Percentiles rank a stretch among this genome's conserved stretches.
phyloP scores from a whole-genome alignment of 2,329 filamentous ascomycete genomes.

The Pleoardoris graminearum region DNA sequence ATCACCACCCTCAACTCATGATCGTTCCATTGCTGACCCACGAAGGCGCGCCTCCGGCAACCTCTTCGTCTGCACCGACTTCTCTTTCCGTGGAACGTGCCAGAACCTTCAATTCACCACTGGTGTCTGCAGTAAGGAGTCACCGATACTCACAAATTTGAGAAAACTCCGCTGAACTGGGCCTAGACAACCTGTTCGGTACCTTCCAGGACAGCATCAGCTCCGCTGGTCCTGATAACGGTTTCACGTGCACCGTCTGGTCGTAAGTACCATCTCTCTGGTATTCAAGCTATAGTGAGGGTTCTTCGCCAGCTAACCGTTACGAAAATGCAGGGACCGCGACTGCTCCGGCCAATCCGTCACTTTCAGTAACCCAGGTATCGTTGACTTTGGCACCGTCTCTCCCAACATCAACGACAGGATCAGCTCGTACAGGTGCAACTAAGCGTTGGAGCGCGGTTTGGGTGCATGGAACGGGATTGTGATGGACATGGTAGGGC shows the following conservation, averaged over 20 bases:
- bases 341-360: conserved; percentile 1
- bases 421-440: conserved; percentile 11
- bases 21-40: not conserved
- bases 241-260: conserved; percentile 8
- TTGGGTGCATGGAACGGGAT: not conserved
- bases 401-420: conserved; percentile 6
- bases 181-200: not conserved
- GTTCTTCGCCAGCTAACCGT: not conserved
- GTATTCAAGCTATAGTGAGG: not conserved
- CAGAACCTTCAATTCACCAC: conserved; percentile 11
- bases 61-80: conserved; percentile 7
- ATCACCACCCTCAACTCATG: not conserved
- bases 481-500: not conserved
- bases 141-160: not conserved
- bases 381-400: conserved; percentile 1
- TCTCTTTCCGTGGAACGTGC: conserved; percentile 3
- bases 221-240: conserved; percentile 2
- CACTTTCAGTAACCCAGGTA: conserved; percentile 5
- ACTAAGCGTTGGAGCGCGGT: not conserved
- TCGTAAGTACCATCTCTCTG: not conserved
- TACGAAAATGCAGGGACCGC: not conserved
- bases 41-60: conserved; percentile 5
- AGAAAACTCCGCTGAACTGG: not conserved
- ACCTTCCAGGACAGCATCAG: conserved; percentile 9
- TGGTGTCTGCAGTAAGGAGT: conserved; percentile 6